Evolutionary conservation across 305 asterid genomes (phyloP).

Genomic region (Rubia balearica): DNA sequence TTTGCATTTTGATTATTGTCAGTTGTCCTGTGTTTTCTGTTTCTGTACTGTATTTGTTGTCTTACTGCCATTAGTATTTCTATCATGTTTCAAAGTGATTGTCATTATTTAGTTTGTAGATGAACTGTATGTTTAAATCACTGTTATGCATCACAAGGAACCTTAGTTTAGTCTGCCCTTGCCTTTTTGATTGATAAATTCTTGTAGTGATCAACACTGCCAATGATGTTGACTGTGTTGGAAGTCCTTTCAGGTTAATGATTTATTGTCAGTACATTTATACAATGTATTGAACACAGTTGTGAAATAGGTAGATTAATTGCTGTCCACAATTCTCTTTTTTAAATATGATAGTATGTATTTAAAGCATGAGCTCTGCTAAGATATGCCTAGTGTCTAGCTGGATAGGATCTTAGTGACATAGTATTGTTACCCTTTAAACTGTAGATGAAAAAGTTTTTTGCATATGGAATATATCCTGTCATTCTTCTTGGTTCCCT

Average conservation of each 20-base stretch:
- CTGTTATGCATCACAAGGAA: not conserved
- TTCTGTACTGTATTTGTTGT: too few relatives aligned
- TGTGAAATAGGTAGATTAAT: not conserved
- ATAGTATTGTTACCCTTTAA: not conserved
- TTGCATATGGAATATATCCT: constrained; percentile 8
- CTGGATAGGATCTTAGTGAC: not conserved
- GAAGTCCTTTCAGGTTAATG: not conserved
- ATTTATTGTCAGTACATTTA: not conserved
- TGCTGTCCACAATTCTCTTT: not conserved
- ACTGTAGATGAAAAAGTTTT: not conserved
- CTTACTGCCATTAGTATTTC: not conserved
- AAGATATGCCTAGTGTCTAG: constrained; percentile 3
- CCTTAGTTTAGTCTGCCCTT: not conserved
- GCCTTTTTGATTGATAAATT: not conserved
- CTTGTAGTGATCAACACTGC: not conserved
- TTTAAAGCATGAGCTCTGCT: not conserved
- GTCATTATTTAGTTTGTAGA: not conserved
- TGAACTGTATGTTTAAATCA: not conserved
- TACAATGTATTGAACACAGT: not conserved
- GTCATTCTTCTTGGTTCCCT: not conserved
- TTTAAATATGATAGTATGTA: not conserved
- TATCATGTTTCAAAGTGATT: not conserved
- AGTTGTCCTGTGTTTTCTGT: not conserved
- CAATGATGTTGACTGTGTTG: not conserved
- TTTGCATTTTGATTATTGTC: not conserved